Base-by-base conservation (phyloP, 441 rosid genomes). In the Corymbia calophylla region DNA sequence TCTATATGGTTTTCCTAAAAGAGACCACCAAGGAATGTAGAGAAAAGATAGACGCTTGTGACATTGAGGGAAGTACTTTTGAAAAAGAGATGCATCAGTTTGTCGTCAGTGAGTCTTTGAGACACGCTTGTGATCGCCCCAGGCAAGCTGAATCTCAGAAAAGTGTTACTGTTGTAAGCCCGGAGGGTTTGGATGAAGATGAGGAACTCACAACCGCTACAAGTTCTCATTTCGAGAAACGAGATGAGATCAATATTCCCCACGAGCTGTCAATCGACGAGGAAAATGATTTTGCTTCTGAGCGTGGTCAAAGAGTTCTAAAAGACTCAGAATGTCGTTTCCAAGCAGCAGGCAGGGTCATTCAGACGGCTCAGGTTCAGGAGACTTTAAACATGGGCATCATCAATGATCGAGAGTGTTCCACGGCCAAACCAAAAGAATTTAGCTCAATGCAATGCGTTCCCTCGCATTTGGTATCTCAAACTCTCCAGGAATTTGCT, bases 1-100 rank as follows among this genome's bases (percentile, higher is more conserved):
- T 93, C 35, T 77, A n/a, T 60, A 88, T 25, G 91, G 92, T 91
- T 89, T 89, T 88, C 89, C 66, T 93, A 51, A 73, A 89, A 32
- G 94, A 91, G 90, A 85, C 81, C 87, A 51, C 29, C 54, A 87
- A 86, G 87, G 92, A 87, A 86, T 90, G 90, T 91, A 91, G 90
- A 49, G 87, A 87, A 66, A 88, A 91, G 18, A 58, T 90, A 15
- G 91, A 91, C 58, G 90, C 53, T 84, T 87, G 87, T 47, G 55
- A 88, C 64, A 18, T 77, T n/a, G 92, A 92, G 91, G 73, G 29
- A 73, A 73, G 87, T 86, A 80, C 87, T 88, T n/a, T 92, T 15
- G 88, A 68, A 73, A 90, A 92, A 88, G 94, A 91, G 89, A 64
- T 90, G 68, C 70, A 82, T 35, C 86, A 49, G 11, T 88, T 92